Base-by-base conservation (phyloP, 345 rosid species). In the Excoecaria cochinchinensis region DNA sequence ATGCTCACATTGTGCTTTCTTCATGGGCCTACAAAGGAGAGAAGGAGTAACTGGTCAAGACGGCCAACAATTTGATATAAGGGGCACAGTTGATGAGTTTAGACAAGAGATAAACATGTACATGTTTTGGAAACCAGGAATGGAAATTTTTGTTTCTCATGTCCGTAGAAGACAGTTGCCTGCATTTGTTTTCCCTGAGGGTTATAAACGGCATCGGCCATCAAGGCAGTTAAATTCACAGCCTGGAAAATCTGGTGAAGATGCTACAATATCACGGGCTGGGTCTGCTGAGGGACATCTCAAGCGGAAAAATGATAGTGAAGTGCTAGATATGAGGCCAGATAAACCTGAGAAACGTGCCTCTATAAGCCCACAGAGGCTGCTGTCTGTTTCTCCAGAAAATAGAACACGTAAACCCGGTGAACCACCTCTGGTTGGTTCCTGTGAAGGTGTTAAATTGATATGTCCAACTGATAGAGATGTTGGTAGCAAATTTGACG, bases 21-120 rank as follows among this genome's bases (percentile, higher is more conserved):
- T 91, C 84, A 86, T 91, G 95, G 95, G 95, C 62, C 82, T 91
- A 81, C 90, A 84, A 75, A 86, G 89, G 85, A 87, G 86, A 78
- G 89, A 87, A 81, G 91, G 87, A 76, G 77, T 77, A 59, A 83
- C 76, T 64, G 84, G 90, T 73, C 92, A 85, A 77, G 93, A 91
- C 66, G 85, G 90, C 78, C 93, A 91, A 67, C 93, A 87, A 77
- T 91, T 91, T 82, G 95, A 91, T 83, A 87, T 91, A 76, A 87
- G 93, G 15, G 83, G 82, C 60, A 87, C 93, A 1, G 91, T 91
- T 11, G 90, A 89, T 31, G 88, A 87, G 82, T 89, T 91, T 74
- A 86, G 86, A 77, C 87, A 85, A 74, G 90, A 82, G 51, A 83
- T 91, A 71, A 80, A 74, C 76, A 83, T 80, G 89, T 86, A 87